Conservation (phyloP, 2,329 filamentous ascomycete species). For the Sporothrix humicola region DNA sequence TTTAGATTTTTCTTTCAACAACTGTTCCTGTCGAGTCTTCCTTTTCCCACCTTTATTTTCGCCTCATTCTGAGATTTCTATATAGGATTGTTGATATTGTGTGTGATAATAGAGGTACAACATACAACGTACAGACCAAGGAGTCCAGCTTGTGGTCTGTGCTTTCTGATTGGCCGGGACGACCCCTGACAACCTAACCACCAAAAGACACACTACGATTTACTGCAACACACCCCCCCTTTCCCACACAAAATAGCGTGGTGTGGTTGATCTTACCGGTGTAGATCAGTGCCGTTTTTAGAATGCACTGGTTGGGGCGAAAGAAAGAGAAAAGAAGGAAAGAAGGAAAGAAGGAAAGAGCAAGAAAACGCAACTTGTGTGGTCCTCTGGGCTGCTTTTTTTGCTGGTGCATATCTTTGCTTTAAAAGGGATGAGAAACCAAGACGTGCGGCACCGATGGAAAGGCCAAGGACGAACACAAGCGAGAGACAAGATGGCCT, state of each 20-base stretch:
- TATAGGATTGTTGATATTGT: not conserved
- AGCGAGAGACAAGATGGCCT: not conserved
- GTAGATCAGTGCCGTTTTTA: slow-evolving; percentile 10
- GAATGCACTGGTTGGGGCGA: not conserved
- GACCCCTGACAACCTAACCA: not conserved
- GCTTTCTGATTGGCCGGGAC: not conserved
- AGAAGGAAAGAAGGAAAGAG: not conserved
- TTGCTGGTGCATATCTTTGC: not conserved
- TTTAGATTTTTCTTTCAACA: not conserved
- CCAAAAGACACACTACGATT: not conserved
- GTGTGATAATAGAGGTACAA: not conserved
- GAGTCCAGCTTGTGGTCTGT: not conserved
- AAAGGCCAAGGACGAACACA: not conserved
- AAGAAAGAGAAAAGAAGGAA: not conserved
- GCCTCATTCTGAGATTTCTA: not conserved
- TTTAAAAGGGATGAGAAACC: not conserved
- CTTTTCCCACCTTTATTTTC: not conserved
- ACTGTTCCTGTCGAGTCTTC: not conserved
- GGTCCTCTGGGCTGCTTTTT: too few species aligned
- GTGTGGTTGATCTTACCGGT: not conserved
- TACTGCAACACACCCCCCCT: not conserved
- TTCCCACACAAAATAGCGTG: not conserved
- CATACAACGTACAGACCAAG: too few species aligned
- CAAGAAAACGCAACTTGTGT: not conserved
- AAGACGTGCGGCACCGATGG: slow-evolving; percentile 1